Evolutionary conservation across 352 stramenopile genomes (phyloP), one percentile per base, ranked within the genome.

Genomic region (Lagenidium sp.): DNA sequence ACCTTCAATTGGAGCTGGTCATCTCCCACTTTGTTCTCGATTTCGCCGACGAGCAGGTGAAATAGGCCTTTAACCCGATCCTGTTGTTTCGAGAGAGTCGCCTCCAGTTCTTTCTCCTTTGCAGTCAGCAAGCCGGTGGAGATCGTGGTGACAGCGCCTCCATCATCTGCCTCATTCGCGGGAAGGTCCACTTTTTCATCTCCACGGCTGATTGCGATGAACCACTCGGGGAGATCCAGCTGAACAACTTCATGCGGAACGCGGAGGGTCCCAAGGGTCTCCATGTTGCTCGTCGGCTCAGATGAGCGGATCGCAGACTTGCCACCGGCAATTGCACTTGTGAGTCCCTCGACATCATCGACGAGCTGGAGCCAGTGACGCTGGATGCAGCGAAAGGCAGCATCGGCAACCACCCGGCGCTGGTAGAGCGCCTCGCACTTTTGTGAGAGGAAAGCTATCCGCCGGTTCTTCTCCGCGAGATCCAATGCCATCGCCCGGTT

Each of bases 401-500:
- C 63, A 41, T 68, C 55, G 6, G 63, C 53, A 2, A 86, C 39
- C 19, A 60, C 72, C 37, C 60, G 60, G 7, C 71, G 65, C 4
- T 62, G 70, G 47, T 76, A 91, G 13, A 91, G 51, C 28, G 70
- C 50, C 56, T 86, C 67, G 60, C 75, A 89, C 41, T 84, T 89
- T 6, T 57, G 47, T 29, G 63, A 57, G 20, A 93, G 40, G 34
- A 81, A 88, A 26, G 55, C 34, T 25, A 90, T 85, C 5, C 81
- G 76, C 10, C 78, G 74, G 50, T 89, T 93, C 50, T 93, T 93
- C 51, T 93, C 81, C 38, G 65, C 60, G 50, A 89, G 52, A 22
- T 88, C 73, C 28, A 88, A 63, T 51, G 73, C 67, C 63, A 93
- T 50, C 28, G 76, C 75, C 36, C 64, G 66, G 59, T 93, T 93